These are phyloP conservation scores for Vitis labrusca DNA, from an alignment of 164 flowering plant genomes.

Conservation along the genomic window DNA sequence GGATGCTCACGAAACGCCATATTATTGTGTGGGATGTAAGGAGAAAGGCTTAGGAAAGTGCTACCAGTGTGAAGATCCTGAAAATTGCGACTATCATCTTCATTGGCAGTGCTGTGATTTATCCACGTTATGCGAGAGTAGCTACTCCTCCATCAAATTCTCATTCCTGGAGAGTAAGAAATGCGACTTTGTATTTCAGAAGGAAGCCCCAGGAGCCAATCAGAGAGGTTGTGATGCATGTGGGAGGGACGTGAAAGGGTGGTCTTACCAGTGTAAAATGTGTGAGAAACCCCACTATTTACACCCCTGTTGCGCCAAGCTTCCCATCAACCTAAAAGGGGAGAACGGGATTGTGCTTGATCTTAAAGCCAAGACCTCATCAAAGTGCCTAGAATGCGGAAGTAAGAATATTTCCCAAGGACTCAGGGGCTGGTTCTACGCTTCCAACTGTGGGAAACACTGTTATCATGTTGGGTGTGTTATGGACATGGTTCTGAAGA, in stretches of 20 bases:
- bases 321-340: neutral
- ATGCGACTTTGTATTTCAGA: conserved; percentile 18
- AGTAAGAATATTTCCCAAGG: neutral
- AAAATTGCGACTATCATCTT: too few species aligned
- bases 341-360: conserved; percentile 10
- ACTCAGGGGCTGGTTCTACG: conserved; percentile 26
- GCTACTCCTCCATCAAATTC: too few species aligned
- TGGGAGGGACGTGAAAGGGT: conserved; percentile 22
- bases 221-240: conserved; percentile 26
- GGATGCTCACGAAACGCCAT: too few species aligned
- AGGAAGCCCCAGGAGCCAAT: neutral
- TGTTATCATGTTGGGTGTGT: conserved; percentile 28
- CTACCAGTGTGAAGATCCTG: too few species aligned
- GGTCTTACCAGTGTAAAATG: conserved; percentile 19
- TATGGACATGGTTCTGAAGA: conserved; percentile 24
- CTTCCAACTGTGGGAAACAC: conserved; percentile 6
- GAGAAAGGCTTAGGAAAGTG: too few species aligned
- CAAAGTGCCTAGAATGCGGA: conserved; percentile 22
- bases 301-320: conserved; percentile 32
- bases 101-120: too few species aligned
- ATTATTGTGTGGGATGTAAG: too few species aligned
- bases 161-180: neutral
- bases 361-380: conserved; percentile 10
- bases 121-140: too few species aligned
- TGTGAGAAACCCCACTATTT: conserved; percentile 8